Conservation (phyloP, 2,329 filamentous ascomycete genomes). For the Parastagonospora avenae region DNA sequence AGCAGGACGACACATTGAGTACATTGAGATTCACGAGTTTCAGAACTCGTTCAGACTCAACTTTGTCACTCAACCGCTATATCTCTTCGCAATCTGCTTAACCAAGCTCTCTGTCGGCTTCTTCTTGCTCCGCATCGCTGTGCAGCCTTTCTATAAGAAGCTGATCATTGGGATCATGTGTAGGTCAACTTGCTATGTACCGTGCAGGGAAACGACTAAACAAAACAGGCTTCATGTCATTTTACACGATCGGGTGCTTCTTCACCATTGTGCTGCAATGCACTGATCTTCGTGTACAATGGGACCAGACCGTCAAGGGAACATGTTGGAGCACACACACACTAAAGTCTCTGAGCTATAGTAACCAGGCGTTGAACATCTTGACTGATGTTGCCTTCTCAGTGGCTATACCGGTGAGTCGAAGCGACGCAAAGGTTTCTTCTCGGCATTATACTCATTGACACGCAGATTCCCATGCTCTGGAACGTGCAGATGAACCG, state of each 20-base stretch:
- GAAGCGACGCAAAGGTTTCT: neutral
- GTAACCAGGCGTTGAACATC: constrained; percentile 52
- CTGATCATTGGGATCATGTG: constrained; percentile 53
- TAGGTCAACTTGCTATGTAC: constrained; percentile 24
- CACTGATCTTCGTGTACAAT: constrained; percentile 52
- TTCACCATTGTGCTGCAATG: constrained; percentile 58
- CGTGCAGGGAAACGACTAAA: neutral
- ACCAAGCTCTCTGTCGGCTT: constrained; percentile 58
- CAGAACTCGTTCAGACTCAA: constrained; percentile 53
- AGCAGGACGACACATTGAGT: constrained; percentile 53
- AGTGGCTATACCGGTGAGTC: constrained; percentile 42
- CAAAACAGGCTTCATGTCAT: constrained; percentile 48
- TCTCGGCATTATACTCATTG: neutral
- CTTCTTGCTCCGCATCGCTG: constrained; percentile 55
- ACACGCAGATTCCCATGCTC: constrained; percentile 32
- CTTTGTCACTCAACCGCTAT: constrained; percentile 55
- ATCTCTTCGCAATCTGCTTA: constrained; percentile 51
- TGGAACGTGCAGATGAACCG: constrained; percentile 46
- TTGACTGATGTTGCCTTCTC: constrained; percentile 51
- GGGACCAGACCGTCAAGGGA: constrained; percentile 49
- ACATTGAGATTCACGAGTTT: constrained; percentile 47
- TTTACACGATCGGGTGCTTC: constrained; percentile 53
- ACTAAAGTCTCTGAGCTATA: constrained; percentile 52
- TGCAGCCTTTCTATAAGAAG: constrained; percentile 46
- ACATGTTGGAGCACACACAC: constrained; percentile 52